Evolutionary conservation across 768 basidiomycete species (phyloP).

Genomic region (Agrocybe chaxingu): DNA sequence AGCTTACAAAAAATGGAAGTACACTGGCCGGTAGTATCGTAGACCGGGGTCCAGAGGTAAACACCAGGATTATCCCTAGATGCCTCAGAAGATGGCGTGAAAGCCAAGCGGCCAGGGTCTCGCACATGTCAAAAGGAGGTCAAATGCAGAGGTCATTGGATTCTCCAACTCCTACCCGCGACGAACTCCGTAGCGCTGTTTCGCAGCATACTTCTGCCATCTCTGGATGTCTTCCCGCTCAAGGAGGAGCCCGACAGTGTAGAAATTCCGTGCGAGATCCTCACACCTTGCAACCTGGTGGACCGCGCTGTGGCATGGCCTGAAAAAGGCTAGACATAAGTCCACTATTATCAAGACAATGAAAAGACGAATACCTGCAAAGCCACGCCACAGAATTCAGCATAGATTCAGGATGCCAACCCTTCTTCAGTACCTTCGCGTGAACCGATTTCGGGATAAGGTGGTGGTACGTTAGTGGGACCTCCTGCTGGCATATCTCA

Average conservation of each 20-base stretch:
- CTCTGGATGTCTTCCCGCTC: slow-evolving; percentile 52
- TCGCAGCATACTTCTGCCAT: slow-evolving; percentile 54
- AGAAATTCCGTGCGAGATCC: slow-evolving; percentile 45
- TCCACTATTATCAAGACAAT: slow-evolving; percentile 18
- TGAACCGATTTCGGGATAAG: slow-evolving; percentile 55
- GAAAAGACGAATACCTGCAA: slow-evolving; percentile 53
- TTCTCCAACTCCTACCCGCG: slow-evolving; percentile 1
- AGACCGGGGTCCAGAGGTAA: too few relatives aligned
- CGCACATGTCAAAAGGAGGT: too few relatives aligned
- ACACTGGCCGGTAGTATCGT: too few relatives aligned
- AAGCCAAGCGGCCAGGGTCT: too few relatives aligned
- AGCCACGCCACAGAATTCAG: slow-evolving; percentile 60
- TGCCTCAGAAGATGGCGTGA: too few relatives aligned
- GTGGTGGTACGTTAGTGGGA: slow-evolving; percentile 60
- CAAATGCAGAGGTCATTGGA: too few relatives aligned
- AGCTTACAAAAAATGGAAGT: too few relatives aligned
- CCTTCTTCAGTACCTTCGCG: slow-evolving; percentile 51
- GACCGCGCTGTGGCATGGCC: slow-evolving; percentile 26
- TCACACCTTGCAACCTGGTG: slow-evolving; percentile 50
- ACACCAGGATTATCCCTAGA: too few relatives aligned
- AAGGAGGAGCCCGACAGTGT: slow-evolving; percentile 48
- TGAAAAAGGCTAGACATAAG: too few relatives aligned
- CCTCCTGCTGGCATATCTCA: slow-evolving; percentile 57
- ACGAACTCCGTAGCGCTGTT: slow-evolving; percentile 33
- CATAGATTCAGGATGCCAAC: slow-evolving; percentile 52